These are phyloP conservation scores for Sphaerobolus stellatus DNA, from an alignment of 1,284 basidiomycete genomes.

Conservation along the genomic window DNA sequence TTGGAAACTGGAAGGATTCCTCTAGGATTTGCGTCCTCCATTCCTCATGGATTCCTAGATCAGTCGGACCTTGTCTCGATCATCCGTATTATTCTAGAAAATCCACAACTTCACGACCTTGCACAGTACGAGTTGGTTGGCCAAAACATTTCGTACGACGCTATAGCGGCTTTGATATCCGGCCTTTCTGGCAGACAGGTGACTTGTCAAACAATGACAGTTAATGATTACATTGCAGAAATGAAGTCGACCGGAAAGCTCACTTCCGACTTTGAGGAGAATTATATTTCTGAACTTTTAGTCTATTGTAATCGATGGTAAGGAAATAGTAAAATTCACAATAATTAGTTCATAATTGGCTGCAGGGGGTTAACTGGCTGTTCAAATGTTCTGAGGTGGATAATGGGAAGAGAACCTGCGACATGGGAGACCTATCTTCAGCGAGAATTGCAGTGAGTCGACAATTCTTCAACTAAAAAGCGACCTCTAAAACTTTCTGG, in stretches of 20 bases:
- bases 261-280: slow-evolving; percentile 21
- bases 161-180: slow-evolving; percentile 25
- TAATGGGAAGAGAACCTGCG: slow-evolving; percentile 32
- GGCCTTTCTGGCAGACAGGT: slow-evolving; percentile 18
- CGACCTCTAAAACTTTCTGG: no score
- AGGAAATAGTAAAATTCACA: not conserved
- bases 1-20: slow-evolving; percentile 18
- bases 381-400: slow-evolving; percentile 30
- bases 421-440: slow-evolving; percentile 13
- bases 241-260: slow-evolving; percentile 8
- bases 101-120: slow-evolving; percentile 28
- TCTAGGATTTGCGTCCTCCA: slow-evolving; percentile 21
- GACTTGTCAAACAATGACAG: slow-evolving; percentile 7
- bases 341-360: no score
- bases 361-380: slow-evolving; percentile 35
- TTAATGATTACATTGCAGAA: not conserved
- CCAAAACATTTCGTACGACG: slow-evolving; percentile 27
- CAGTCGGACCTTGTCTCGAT: slow-evolving; percentile 29
- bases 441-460: not conserved
- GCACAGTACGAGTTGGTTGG: slow-evolving; percentile 35
- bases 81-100: slow-evolving; percentile 26
- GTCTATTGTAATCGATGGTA: slow-evolving; percentile 33
- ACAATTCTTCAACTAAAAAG: no score
- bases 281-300: slow-evolving; percentile 30
- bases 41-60: slow-evolving; percentile 34